A percentile compares a stretch with the other conserved stretches of the same genome.
These are phyloP conservation scores for Teunomyces aglyptinius DNA, from an alignment of 805 yeast species.

Conservation along the genomic window DNA sequence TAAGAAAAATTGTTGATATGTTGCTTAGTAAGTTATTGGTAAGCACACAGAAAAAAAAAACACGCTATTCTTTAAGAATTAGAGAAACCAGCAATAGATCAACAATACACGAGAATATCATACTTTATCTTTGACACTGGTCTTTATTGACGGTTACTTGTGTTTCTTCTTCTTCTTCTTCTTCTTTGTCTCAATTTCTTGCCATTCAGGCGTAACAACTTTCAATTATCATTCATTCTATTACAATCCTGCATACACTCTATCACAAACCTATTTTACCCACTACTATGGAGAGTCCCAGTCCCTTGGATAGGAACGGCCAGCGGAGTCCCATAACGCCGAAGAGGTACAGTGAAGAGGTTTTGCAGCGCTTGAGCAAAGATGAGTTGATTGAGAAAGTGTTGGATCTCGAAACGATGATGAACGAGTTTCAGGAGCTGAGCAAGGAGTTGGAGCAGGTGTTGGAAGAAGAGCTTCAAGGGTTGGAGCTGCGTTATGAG, in stretches of 20 bases:
- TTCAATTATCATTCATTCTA: too few species aligned
- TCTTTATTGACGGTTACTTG: too few species aligned
- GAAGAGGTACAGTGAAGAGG: conserved; percentile 8
- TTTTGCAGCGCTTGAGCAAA: conserved; percentile 10
- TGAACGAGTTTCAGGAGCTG: conserved; percentile 42
- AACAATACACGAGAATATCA: too few species aligned
- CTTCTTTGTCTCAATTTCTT: not conserved
- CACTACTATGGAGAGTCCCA: conserved; percentile 11
- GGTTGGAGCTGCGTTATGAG: conserved; percentile 26
- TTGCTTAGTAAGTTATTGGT: too few species aligned
- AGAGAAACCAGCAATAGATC: too few species aligned
- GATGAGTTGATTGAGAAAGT: conserved; percentile 27
- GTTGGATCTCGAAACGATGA: conserved; percentile 35
- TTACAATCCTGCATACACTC: not conserved
- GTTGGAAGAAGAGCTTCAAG: conserved; percentile 41
- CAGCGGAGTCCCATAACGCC: conserved; percentile 12
- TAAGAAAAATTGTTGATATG: conserved; percentile 7
- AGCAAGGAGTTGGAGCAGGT: conserved; percentile 45
- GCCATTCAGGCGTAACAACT: too few species aligned
- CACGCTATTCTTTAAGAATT: too few species aligned
- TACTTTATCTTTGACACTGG: too few species aligned
- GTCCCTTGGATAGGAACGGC: conserved; percentile 5
- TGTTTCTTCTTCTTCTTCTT: not conserved
- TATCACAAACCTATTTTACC: not conserved
- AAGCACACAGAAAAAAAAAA: too few species aligned